phyloP scores from a whole-genome alignment of 1,284 basidiomycete genomes.

The Melampsora larici-populina region DNA sequence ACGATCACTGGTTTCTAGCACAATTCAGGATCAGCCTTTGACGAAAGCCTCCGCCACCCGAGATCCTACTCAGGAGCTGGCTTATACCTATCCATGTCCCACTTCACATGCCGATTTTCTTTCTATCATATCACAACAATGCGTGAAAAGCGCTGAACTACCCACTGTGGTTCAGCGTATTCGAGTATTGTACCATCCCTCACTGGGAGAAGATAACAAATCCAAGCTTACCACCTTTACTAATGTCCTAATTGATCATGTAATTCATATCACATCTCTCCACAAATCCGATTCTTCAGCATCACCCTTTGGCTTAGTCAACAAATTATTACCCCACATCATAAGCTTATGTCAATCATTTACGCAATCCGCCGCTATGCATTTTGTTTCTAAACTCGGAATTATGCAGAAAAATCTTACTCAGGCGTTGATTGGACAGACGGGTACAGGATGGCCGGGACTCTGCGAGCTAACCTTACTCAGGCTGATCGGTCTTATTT shows the following conservation, averaged over 20 bases:
- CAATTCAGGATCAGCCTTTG: conserved; percentile 45
- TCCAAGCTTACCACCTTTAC: conserved; percentile 81
- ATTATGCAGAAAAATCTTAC: conserved; percentile 94
- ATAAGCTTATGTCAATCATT: conserved; percentile 74
- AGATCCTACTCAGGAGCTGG: conserved; percentile 61
- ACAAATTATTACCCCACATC: conserved; percentile 75
- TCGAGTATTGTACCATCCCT: conserved; percentile 83
- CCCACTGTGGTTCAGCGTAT: conserved; percentile 85
- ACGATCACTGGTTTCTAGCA: conserved; percentile 30
- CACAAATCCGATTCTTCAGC: conserved; percentile 58
- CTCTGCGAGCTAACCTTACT: conserved; percentile 76
- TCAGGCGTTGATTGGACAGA: conserved; percentile 70
- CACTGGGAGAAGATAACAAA: conserved; percentile 85
- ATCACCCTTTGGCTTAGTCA: conserved; percentile 64
- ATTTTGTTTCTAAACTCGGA: conserved; percentile 76
- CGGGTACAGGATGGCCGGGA: conserved; percentile 79
- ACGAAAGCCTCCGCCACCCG: not conserved
- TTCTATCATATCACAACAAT: conserved; percentile 68
- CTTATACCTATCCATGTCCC: conserved; percentile 89
- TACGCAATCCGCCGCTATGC: conserved; percentile 72
- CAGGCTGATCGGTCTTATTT: conserved; percentile 73
- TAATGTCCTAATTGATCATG: conserved; percentile 84
- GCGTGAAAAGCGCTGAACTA: conserved; percentile 64
- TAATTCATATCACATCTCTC: conserved; percentile 66
- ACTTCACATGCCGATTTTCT: conserved; percentile 81